Percentiles rank a stretch among this genome's conserved stretches.
Conservation (phyloP, 116 monocot species). For the Iris pallida region DNA sequence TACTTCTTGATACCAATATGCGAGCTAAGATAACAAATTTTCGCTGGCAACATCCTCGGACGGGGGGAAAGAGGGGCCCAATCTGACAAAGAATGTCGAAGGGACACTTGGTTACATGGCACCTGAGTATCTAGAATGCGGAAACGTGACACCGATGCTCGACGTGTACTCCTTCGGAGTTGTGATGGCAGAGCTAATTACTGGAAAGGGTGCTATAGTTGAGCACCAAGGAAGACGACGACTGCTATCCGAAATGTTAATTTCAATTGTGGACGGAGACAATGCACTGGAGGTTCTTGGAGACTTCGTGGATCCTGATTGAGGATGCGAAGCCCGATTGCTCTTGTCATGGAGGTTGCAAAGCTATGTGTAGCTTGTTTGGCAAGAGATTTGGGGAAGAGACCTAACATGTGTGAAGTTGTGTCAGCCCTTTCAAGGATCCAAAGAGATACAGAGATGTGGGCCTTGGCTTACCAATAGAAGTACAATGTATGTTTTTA, state of each 20-base stretch:
- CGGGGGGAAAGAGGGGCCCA: neutral
- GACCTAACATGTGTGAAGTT: slow-evolving; percentile 25
- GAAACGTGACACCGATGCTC: slow-evolving; percentile 36
- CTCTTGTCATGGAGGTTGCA: slow-evolving; percentile 13
- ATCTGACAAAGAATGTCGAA: slow-evolving; percentile 14
- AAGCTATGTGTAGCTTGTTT: slow-evolving; percentile 29
- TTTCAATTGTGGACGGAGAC: slow-evolving; percentile 14
- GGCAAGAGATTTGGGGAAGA: slow-evolving; percentile 13
- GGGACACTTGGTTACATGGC: slow-evolving; percentile 40
- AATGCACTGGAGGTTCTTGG: slow-evolving; percentile 7
- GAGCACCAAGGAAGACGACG: slow-evolving; percentile 10
- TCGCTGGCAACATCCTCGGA: slow-evolving; percentile 15
- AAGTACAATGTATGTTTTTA: neutral
- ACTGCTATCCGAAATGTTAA: slow-evolving; percentile 6
- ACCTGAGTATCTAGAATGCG: slow-evolving; percentile 41
- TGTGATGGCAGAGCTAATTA: slow-evolving; percentile 36
- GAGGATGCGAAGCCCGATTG: slow-evolving; percentile 8
- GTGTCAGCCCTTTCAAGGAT: slow-evolving; percentile 13
- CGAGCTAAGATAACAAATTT: slow-evolving; percentile 33
- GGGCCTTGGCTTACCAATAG: slow-evolving; percentile 13
- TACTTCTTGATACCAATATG: slow-evolving; percentile 20
- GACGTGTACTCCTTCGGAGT: slow-evolving; percentile 52
- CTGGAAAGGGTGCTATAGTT: slow-evolving; percentile 18
- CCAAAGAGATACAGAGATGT: slow-evolving; percentile 18
- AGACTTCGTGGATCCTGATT: slow-evolving; percentile 6